A percentile compares a stretch with the other conserved stretches of the same genome.
Conservation (phyloP, 2,329 filamentous ascomycete species). For the Dactylellina sp. region DNA sequence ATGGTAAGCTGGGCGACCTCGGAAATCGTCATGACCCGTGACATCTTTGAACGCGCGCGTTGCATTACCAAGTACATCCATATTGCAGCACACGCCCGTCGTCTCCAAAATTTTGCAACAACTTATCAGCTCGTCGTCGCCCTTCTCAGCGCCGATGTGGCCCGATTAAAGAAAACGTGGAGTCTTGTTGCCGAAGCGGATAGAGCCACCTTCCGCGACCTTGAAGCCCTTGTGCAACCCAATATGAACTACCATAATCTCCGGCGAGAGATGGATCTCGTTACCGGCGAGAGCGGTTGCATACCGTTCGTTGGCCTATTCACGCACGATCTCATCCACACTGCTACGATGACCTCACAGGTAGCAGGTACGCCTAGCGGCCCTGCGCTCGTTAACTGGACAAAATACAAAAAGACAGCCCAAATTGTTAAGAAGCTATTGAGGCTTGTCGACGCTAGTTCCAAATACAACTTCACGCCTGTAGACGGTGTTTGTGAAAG, state of each 20-base stretch:
- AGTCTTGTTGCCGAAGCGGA: conserved; percentile 75
- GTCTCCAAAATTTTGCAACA: conserved; percentile 83
- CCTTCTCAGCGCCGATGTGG: conserved; percentile 78
- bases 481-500: conserved; percentile 81
- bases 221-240: conserved; percentile 80
- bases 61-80: conserved; percentile 86
- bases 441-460: conserved; percentile 81
- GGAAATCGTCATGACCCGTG: conserved; percentile 79
- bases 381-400: conserved; percentile 82
- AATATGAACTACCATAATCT: conserved; percentile 81
- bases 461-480: conserved; percentile 78
- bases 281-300: conserved; percentile 75
- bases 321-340: conserved; percentile 85
- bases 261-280: conserved; percentile 80
- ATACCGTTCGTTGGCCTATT: conserved; percentile 86
- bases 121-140: conserved; percentile 84
- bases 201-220: conserved; percentile 73
- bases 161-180: conserved; percentile 78
- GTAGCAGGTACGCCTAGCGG: conserved; percentile 75
- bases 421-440: conserved; percentile 82
- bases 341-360: conserved; percentile 80
- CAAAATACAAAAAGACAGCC: conserved; percentile 80
- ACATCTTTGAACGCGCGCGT: conserved; percentile 77
- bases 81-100: conserved; percentile 79
- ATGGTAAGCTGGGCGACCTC: conserved; percentile 89